phyloP scores from a whole-genome alignment of 768 basidiomycete species.

The Auricularia auricula-judae region DNA sequence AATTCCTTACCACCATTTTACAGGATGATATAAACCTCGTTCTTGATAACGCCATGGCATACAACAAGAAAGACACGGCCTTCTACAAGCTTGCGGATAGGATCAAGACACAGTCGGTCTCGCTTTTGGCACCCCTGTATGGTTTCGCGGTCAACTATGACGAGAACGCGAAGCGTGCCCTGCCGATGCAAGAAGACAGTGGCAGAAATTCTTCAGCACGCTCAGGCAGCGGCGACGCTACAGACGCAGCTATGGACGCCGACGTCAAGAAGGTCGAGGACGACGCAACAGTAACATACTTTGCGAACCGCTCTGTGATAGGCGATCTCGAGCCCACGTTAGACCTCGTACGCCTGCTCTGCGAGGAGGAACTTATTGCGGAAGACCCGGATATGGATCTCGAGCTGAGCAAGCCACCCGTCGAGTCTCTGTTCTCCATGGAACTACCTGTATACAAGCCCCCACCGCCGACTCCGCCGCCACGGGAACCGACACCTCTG shows the following conservation, averaged over 20 bases:
- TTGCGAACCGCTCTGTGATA: slow-evolving; percentile 11
- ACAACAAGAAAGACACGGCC: slow-evolving; percentile 66
- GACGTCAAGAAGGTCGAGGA: not conserved
- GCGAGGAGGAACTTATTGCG: slow-evolving; percentile 19
- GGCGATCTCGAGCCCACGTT: slow-evolving; percentile 72
- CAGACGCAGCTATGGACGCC: not conserved
- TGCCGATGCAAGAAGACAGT: too few relatives aligned
- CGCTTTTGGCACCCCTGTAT: slow-evolving; percentile 27
- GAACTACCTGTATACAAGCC: slow-evolving; percentile 54
- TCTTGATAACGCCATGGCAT: slow-evolving; percentile 72
- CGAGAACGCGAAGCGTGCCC: too few relatives aligned
- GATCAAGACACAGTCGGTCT: slow-evolving; percentile 36
- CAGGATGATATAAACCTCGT: slow-evolving; percentile 81
- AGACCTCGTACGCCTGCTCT: slow-evolving; percentile 42
- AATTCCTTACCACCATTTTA: not conserved
- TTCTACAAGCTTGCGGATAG: slow-evolving; percentile 60
- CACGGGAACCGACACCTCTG: slow-evolving; percentile 9
- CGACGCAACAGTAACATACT: slow-evolving; percentile 27
- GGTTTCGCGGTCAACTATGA: not conserved
- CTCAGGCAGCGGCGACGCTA: not conserved
- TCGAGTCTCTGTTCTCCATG: slow-evolving; percentile 57
- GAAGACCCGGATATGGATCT: slow-evolving; percentile 40
- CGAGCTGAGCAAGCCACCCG: slow-evolving; percentile 43
- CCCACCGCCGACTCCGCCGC: slow-evolving; percentile 44
- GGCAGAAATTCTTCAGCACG: too few relatives aligned